These are phyloP conservation scores for Starmerella apicola DNA, from an alignment of 805 yeast species.

Conservation along the genomic window DNA sequence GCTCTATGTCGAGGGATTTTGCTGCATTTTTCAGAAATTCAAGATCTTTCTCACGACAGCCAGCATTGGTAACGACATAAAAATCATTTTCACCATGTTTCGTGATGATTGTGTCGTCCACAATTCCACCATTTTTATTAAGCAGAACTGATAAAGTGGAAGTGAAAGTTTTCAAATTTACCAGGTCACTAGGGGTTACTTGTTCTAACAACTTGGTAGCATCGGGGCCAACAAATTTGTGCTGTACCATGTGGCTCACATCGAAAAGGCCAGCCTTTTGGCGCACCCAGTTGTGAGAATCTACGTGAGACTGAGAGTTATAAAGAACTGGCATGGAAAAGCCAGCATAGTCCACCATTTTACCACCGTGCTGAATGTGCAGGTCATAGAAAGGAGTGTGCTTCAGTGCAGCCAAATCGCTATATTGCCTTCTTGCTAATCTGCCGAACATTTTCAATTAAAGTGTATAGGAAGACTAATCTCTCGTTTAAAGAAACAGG, in stretches of 20 bases:
- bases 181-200: constrained; percentile 79
- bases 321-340: constrained; percentile 88
- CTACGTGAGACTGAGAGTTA: constrained; percentile 72
- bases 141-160: constrained; percentile 70
- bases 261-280: constrained; percentile 80
- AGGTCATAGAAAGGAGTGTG: constrained; percentile 71
- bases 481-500: no score
- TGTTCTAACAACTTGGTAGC: constrained; percentile 58
- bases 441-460: constrained; percentile 8
- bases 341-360: constrained; percentile 95
- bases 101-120: constrained; percentile 86
- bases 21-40: constrained; percentile 48
- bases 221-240: constrained; percentile 56
- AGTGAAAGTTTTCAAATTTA: constrained; percentile 40
- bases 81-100: constrained; percentile 58
- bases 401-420: constrained; percentile 7
- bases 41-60: constrained; percentile 74
- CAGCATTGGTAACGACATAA: constrained; percentile 92
- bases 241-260: constrained; percentile 96
- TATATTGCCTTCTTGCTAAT: constrained; percentile 6
- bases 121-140: constrained; percentile 67
- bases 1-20: constrained; percentile 29
- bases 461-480: no score
- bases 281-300: constrained; percentile 92
- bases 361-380: constrained; percentile 69